phyloP scores from a whole-genome alignment of 2,329 filamentous ascomycete genomes.

The Dothistroma pini region DNA sequence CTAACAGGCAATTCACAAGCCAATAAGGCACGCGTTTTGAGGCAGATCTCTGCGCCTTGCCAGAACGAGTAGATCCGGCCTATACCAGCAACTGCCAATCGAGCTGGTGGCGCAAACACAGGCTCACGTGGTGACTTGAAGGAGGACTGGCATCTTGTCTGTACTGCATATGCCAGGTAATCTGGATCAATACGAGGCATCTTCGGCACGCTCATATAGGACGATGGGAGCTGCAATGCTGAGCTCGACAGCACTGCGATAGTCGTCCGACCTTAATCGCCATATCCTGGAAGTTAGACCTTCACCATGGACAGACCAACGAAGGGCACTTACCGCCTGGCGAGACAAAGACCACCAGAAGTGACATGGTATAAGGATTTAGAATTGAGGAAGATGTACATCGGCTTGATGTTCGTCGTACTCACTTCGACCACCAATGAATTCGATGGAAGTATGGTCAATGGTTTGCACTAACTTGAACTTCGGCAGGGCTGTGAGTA shows the following conservation, averaged over 20 bases:
- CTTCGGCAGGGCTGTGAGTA: conserved; percentile 43
- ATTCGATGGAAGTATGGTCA: conserved; percentile 52
- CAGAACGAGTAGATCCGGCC: not conserved
- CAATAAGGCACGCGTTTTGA: not conserved
- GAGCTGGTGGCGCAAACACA: not conserved
- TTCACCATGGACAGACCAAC: conserved; percentile 32
- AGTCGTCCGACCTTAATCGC: not conserved
- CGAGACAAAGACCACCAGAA: conserved; percentile 31
- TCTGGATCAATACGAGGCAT: not conserved
- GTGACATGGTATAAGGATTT: conserved; percentile 36
- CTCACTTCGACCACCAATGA: conserved; percentile 42
- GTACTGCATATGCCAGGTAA: not conserved
- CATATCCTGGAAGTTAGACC: not conserved
- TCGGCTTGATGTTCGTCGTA: conserved; percentile 34
- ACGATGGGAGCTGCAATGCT: not conserved
- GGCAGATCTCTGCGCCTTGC: not conserved
- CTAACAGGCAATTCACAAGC: not conserved
- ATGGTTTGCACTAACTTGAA: conserved; percentile 46
- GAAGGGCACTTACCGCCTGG: conserved; percentile 33
- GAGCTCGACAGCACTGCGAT: not conserved
- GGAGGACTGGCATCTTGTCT: not conserved
- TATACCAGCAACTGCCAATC: not conserved
- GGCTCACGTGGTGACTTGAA: not conserved
- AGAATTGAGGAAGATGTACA: conserved; percentile 32
- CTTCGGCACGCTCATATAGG: not conserved